Evolutionary conservation across 495 filamentous ascomycete genomes (phyloP), one percentile per base, ranked within the genome.

Genomic region (Immersiella caudata): DNA sequence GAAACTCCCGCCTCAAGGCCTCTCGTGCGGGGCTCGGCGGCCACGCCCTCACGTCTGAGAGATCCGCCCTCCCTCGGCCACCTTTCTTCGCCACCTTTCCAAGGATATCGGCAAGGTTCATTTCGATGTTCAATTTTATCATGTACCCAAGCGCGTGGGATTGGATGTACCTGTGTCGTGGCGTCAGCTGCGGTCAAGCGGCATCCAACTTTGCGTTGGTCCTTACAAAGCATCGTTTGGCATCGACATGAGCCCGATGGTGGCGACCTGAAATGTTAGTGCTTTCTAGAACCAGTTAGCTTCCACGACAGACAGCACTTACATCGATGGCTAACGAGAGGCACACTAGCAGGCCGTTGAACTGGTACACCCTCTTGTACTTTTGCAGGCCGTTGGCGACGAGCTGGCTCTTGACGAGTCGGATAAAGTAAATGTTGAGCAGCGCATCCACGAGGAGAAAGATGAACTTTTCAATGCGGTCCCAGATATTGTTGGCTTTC

Each of bases 101-200:
- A 61, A 86, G 78, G 27, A 86, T 77, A 18, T 80, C 76, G n/a
- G 84, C 81, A 75, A 85, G 81, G 65, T 80, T 81, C 77, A 86
- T 81, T 62, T 85, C 84, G 72, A 86, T 83, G 72, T 83, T 76
- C 21, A 85, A 76, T 60, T 86, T 86, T 59, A 80, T 70, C 51
- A 82, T 79, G 66, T 81, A 85, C 12, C 77, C 74, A n/a, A 85
- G 70, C 0, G 83, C 81, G 54, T 85, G 83, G 67, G 83, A 81
- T 75, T 85, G 82, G 62, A 85, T 73, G 72, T 84, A 86, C n/a
- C 78, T 77, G 54, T 7, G 4, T 2, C 20, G 25, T 0, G 49
- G 16, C 0, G n/a, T 33, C 20, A 20, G 50, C 25, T 35, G 26
- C 33, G 12, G 1, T 12, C n/a, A 40, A 6, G 11, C 36, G 6